Evolutionary conservation across 768 basidiomycete species (phyloP), one percentile per base, ranked within the genome.

Genomic region (Cystofilobasidium macerans): DNA sequence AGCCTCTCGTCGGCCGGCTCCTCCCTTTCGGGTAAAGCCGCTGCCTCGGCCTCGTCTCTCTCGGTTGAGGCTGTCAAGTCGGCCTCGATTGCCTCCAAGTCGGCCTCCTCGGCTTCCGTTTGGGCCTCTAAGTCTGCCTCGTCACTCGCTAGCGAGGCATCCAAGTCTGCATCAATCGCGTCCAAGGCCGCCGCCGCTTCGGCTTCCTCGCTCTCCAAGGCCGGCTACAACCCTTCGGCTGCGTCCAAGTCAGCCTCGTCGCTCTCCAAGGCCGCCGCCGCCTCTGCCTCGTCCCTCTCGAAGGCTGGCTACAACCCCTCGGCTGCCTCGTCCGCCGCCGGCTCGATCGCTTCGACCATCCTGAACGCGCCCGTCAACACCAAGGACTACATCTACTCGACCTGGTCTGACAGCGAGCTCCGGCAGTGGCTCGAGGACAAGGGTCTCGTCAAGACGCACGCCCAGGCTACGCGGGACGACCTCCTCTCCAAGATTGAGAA

Each of bases 311-410:
- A 32, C 30, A 54, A 30, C 28, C 51, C 30, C 2, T 54, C 30
- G 2, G 26, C 28, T 24, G 65, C 43, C 33, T 40, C 56, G 12
- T 61, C 54, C n/a, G 20, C 62, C 20, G 69, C 71, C 45, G 69
- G 72, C 33, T 72, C 74, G 66, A 73, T 73, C 20, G 72, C 73
- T 32, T 74, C 73, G 68, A 73, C 74, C n/a, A 71, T 72, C 30
- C 71, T 72, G 35, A 73, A 74, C 67, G 76, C 72, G 18, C 59
- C 69, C 35, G 69, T 67, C 69, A 83, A 87, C 66, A 75, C 84
- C 35, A 88, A 85, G 74, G 92, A 97, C 74, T 93, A 91, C 71
- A 77, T 92, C 22, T 94, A 87, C 75, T 89, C 87, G 0, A 83
- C 86, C 0, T 95, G 94, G 94, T 85, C 87, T 64, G 89, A 93